Base-by-base conservation (phyloP, 441 rosid species). In the Kokia cookei region DNA sequence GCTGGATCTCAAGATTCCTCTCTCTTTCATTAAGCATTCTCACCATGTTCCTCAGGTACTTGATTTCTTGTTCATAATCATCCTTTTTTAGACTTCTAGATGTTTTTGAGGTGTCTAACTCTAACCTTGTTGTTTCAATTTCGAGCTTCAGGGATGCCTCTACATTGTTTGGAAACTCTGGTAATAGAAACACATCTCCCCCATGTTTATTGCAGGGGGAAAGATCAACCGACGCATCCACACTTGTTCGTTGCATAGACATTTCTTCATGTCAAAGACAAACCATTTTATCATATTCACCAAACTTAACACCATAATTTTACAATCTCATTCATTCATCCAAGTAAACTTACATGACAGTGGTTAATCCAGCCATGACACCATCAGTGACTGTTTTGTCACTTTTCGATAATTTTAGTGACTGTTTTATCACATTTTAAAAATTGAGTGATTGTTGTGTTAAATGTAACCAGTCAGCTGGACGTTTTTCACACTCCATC, bases 1-100 rank as follows among this genome's bases (percentile, higher is more conserved):
- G 65, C 80, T 89, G 91, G 19, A 77, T 84, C 85, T 95, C 97
- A 0, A 93, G 93, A 70, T 82, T 84, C 75, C 86, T 88, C 80
- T 93, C 98, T 80, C 88, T 85, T 73, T 91, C 98, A 73, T 60
- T 85, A 10, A 95, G 91, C 53, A 76, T 75, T 69, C 83, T 75
- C 40, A 93, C 91, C 32, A 82, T 83, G 85, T 75, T 82, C 60
- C 77, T 87, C 59, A 95, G 83, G 69, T 84, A 77, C 65, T 73
- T 82, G 59, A 93, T 86, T 83, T 95, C 97, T 64, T 87, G 81
- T 74, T 86, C 91, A 55, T 83, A 78, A 43, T 84, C 87, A 54
- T 76, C 84, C 72, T 74, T 65, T 62, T 86, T 92, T 12, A 47
- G 73, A 22, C 81, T 74, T 27, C 68, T 70, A 71, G 82, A 76